Conservation (phyloP, 176 grass and related monocot species). For the Pontederia crassipes region DNA sequence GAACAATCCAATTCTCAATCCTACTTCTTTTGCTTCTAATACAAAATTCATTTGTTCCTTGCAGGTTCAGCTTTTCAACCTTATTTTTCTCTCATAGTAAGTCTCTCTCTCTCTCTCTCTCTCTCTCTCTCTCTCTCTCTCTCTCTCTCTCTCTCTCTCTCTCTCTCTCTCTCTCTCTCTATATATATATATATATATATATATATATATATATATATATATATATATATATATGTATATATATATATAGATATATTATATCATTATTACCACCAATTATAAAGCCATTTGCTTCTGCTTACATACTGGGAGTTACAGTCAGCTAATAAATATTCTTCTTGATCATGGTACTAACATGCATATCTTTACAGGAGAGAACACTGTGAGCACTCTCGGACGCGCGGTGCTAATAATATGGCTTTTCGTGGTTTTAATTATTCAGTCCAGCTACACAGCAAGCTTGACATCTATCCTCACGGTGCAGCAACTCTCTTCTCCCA, state of each 20-base stretch:
- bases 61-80: conserved; percentile 92
- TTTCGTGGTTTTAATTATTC: conserved; percentile 79
- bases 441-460: conserved; percentile 80
- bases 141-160: no score
- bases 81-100: conserved; percentile 89
- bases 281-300: background rate
- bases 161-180: no score
- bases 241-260: no score
- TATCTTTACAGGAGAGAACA: conserved; percentile 45
- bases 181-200: no score
- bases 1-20: background rate
- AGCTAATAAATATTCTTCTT: background rate
- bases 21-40: conserved; percentile 7
- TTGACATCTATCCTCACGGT: conserved; percentile 81
- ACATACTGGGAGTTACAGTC: background rate
- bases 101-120: no score
- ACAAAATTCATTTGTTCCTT: conserved; percentile 2
- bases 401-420: conserved; percentile 75
- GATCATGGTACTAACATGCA: background rate
- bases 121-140: no score
- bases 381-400: conserved; percentile 55
- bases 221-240: no score
- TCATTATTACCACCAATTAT: background rate
- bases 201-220: no score
- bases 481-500: conserved; percentile 57